phyloP scores from a whole-genome alignment of 2,329 filamentous ascomycete species.

The Ilyonectria sp. region DNA sequence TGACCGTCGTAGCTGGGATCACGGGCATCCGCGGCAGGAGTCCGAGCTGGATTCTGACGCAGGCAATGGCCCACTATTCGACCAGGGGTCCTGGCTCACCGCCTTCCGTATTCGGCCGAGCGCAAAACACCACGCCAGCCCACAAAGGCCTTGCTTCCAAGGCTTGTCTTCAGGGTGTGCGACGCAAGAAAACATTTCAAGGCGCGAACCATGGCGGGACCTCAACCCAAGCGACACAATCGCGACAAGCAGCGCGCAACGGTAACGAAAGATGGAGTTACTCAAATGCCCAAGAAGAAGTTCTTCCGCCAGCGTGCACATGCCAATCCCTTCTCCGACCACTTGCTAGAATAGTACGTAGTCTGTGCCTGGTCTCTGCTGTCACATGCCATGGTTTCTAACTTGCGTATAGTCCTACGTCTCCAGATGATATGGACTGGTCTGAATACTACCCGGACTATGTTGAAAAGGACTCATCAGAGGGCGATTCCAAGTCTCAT shows the following conservation, averaged over 20 bases:
- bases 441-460: conserved; percentile 85
- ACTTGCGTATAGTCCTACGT: conserved; percentile 74
- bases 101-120: conserved; percentile 43
- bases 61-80: conserved; percentile 12
- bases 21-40: conserved; percentile 40
- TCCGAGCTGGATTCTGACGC: conserved; percentile 21
- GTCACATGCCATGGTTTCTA: conserved; percentile 24
- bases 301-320: conserved; percentile 97
- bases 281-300: conserved; percentile 89
- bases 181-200: conserved; percentile 19
- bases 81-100: conserved; percentile 39
- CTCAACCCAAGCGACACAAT: conserved; percentile 72
- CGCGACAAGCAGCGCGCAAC: conserved; percentile 76
- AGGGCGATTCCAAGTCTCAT: conserved; percentile 46
- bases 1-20: conserved; percentile 40
- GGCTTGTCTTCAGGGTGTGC: conserved; percentile 8
- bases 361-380: conserved; percentile 26
- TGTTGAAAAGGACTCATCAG: conserved; percentile 58
- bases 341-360: conserved; percentile 85
- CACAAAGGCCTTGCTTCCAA: conserved; percentile 21
- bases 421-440: conserved; percentile 93
- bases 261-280: conserved; percentile 65
- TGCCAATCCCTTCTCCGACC: conserved; percentile 98
- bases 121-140: conserved; percentile 31
- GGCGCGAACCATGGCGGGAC: conserved; percentile 39